Conservation (phyloP, 2,329 filamentous ascomycete species). For the Zymoseptoria pseudotritici region DNA sequence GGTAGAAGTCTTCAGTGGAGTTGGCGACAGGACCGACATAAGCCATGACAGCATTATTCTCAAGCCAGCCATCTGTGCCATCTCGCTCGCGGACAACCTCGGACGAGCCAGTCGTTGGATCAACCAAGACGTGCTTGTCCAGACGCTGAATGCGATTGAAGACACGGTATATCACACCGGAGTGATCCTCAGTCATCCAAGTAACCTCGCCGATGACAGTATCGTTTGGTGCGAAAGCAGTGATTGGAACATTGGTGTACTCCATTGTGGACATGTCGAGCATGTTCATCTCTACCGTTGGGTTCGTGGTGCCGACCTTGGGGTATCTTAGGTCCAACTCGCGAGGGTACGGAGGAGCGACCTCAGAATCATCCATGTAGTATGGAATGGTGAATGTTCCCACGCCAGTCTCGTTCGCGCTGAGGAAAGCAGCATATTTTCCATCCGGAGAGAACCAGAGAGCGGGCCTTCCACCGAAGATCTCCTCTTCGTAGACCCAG, state of each 20-base stretch:
- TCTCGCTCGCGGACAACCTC: conserved; percentile 50
- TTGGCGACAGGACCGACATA: conserved; percentile 46
- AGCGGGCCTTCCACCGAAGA: conserved; percentile 45
- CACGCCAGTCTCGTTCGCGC: conserved; percentile 59
- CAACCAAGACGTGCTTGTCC: conserved; percentile 55
- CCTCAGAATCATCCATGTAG: conserved; percentile 52
- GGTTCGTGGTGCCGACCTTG: conserved; percentile 62
- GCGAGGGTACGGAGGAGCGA: conserved; percentile 54
- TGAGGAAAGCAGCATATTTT: conserved; percentile 47
- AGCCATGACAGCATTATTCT: conserved; percentile 50
- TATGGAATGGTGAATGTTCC: conserved; percentile 59
- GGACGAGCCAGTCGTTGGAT: conserved; percentile 42
- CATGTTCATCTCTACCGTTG: conserved; percentile 55
- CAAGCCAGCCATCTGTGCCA: conserved; percentile 55
- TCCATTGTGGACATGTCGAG: conserved; percentile 46
- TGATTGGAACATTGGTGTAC: conserved; percentile 43
- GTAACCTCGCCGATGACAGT: conserved; percentile 60
- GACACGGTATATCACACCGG: conserved; percentile 55
- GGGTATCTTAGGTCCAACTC: conserved; percentile 60
- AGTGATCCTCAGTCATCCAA: conserved; percentile 57
- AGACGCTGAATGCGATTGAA: conserved; percentile 63
- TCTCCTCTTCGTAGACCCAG: conserved; percentile 57
- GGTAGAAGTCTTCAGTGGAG: conserved; percentile 44
- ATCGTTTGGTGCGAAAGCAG: conserved; percentile 53
- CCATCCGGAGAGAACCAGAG: conserved; percentile 54